These are phyloP conservation scores for Populus deltoides DNA, from an alignment of 345 rosid species.

Conservation along the genomic window DNA sequence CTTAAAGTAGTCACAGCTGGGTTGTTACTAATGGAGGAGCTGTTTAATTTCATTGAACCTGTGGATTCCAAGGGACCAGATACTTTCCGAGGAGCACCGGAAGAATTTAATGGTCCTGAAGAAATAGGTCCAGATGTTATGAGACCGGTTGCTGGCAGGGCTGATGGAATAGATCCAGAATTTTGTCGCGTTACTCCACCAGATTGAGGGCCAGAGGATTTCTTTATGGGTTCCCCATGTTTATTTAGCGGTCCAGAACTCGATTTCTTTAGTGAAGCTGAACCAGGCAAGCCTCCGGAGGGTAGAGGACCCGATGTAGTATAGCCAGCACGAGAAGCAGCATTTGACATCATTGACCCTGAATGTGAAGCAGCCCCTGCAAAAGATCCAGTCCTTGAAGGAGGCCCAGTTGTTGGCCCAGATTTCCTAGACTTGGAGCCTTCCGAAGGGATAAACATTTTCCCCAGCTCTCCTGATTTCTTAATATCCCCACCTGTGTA, in stretches of 20 bases:
- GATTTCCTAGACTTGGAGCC: slow-evolving; percentile 28
- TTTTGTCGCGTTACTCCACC: slow-evolving; percentile 18
- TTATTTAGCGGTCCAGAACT: slow-evolving; percentile 26
- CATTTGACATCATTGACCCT: slow-evolving; percentile 13
- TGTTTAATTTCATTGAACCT: slow-evolving; percentile 14
- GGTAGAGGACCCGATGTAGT: slow-evolving; percentile 21
- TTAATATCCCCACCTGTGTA: slow-evolving; percentile 95
- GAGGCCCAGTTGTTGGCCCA: slow-evolving; percentile 19
- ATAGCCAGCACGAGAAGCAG: slow-evolving; percentile 19
- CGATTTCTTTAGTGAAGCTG: slow-evolving; percentile 18
- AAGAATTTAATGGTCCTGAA: slow-evolving; percentile 11
- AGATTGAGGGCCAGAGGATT: slow-evolving; percentile 25
- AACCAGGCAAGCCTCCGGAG: slow-evolving; percentile 21
- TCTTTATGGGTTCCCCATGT: slow-evolving; percentile 23
- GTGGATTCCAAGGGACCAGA: slow-evolving; percentile 21
- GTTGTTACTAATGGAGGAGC: slow-evolving; percentile 11
- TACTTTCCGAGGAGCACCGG: slow-evolving; percentile 17
- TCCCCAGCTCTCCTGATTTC: slow-evolving; percentile 86
- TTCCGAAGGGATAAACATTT: slow-evolving; percentile 22
- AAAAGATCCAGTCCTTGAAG: slow-evolving; percentile 28
- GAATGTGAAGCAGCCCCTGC: slow-evolving; percentile 10
- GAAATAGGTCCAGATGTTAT: slow-evolving; percentile 22
- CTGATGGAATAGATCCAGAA: slow-evolving; percentile 23
- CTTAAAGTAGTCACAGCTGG: slow-evolving; percentile 18
- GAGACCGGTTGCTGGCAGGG: slow-evolving; percentile 23